phyloP scores from a whole-genome alignment of 805 yeast species.

The Candida oleophila region DNA sequence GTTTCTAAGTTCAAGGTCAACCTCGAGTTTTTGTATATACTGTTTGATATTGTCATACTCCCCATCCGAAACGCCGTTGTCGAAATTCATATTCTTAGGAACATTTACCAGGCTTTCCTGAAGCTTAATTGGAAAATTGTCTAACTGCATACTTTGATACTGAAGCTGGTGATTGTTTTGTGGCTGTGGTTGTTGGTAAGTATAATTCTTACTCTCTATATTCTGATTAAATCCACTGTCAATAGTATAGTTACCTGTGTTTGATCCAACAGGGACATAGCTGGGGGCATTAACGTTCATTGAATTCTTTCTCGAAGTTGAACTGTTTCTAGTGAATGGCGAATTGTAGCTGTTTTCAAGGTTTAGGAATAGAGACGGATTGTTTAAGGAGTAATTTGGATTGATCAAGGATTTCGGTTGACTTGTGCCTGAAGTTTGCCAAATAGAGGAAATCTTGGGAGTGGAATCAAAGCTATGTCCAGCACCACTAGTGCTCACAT shows the following conservation, averaged over 20 bases:
- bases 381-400: not conserved
- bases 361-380: not conserved
- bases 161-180: not conserved
- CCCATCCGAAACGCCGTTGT: not conserved
- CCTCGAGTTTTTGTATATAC: conserved; percentile 32
- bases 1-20: conserved; percentile 57
- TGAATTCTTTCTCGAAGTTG: conserved; percentile 6
- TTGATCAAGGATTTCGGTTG: not conserved
- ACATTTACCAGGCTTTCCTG: not conserved
- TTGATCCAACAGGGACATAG: conserved; percentile 20
- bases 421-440: not conserved
- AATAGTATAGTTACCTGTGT: not conserved
- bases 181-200: not conserved
- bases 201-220: not conserved
- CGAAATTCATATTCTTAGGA: not conserved
- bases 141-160: not conserved
- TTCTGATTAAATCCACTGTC: not conserved
- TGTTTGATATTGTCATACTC: not conserved
- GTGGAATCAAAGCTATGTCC: conserved; percentile 1
- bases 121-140: not conserved
- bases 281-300: conserved; percentile 32
- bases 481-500: not conserved
- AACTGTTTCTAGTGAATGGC: not conserved
- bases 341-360: not conserved
- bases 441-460: not conserved